Evolutionary conservation across 805 yeast genomes (phyloP), one percentile per base, ranked within the genome.

Genomic region (Sugiyamaella qingdaonensis): DNA sequence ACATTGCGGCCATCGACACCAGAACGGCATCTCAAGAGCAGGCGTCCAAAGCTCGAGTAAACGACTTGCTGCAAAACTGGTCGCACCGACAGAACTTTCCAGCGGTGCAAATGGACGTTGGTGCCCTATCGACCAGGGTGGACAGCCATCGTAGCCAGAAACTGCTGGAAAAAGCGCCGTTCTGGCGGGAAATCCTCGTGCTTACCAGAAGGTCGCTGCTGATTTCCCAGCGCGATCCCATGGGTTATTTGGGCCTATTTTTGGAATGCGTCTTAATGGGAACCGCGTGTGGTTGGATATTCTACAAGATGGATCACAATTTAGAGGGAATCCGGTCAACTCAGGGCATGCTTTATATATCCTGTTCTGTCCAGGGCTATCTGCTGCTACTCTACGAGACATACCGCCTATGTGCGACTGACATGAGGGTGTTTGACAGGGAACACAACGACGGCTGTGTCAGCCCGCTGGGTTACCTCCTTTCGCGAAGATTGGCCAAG

Each of bases 241-340:
- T 77, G 48, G 81, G 84, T 0, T 63, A 75, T 10, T 45, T 70
- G 3, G 78, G 72, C 36, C 64, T 78, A 1, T 65, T 81, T 5
- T 57, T 73, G 18, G 76, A 73, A n/a, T 78, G 83, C 37, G 49
- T 78, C 0, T 58, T 83, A 4, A 68, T 86, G 56, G 85, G 89
- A 0, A 63, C 81, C 1, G 69, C 82, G n/a, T 69, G 78, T 41
- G 96, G 96, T 0, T 86, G 94, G 90, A 76, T 88, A 41, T 88
- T 84, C 62, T 84, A 69, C 64, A 78, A 78, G 58, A 48, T 61
- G 4, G 79, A 76, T 16, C 74, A 77, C 2, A 73, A 79, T 10
- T 58, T 82, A 34, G 76, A 82, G 0, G 95, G 95, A 4, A 76
- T 86, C 18, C 69, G 95, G 56, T 77, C 95, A 1, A 66, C 65